Evolutionary conservation across 2,329 filamentous ascomycete species (phyloP).

Genomic region (Colletotrichum coccodes): DNA sequence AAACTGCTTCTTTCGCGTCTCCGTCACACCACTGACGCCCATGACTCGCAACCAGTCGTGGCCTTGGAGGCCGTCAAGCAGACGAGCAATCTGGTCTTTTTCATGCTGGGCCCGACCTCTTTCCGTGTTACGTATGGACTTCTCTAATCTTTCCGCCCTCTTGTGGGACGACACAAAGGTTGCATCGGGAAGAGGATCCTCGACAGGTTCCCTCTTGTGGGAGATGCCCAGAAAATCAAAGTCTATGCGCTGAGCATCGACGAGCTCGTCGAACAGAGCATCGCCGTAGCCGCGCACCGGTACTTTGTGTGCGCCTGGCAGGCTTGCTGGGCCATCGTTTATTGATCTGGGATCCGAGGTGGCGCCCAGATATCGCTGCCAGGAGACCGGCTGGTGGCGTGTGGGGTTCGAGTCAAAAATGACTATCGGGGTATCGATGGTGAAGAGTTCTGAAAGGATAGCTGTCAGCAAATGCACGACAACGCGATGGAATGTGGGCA

Average conservation of each 20-base stretch:
- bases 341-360: not conserved
- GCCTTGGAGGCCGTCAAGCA: slow-evolving; percentile 85
- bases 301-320: slow-evolving; percentile 38
- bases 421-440: slow-evolving; percentile 77
- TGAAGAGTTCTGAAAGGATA: slow-evolving; percentile 72
- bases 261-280: slow-evolving; percentile 64
- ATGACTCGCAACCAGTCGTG: slow-evolving; percentile 94
- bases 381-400: slow-evolving; percentile 31
- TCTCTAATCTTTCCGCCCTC: slow-evolving; percentile 69
- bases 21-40: slow-evolving; percentile 87
- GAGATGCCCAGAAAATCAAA: slow-evolving; percentile 63
- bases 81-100: slow-evolving; percentile 70
- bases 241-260: slow-evolving; percentile 66
- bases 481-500: not conserved
- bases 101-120: slow-evolving; percentile 74
- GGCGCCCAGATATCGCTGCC: slow-evolving; percentile 11
- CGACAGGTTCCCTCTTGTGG: slow-evolving; percentile 51
- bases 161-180: slow-evolving; percentile 65
- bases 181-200: slow-evolving; percentile 67
- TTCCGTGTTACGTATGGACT: slow-evolving; percentile 71
- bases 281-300: slow-evolving; percentile 65
- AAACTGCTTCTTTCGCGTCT: slow-evolving; percentile 86
- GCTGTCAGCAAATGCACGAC: slow-evolving; percentile 11
- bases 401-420: slow-evolving; percentile 66
- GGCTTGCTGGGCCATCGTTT: not conserved